phyloP scores from a whole-genome alignment of 2,329 filamentous ascomycete species.

The Chrysoporthe deuterocubensis region DNA sequence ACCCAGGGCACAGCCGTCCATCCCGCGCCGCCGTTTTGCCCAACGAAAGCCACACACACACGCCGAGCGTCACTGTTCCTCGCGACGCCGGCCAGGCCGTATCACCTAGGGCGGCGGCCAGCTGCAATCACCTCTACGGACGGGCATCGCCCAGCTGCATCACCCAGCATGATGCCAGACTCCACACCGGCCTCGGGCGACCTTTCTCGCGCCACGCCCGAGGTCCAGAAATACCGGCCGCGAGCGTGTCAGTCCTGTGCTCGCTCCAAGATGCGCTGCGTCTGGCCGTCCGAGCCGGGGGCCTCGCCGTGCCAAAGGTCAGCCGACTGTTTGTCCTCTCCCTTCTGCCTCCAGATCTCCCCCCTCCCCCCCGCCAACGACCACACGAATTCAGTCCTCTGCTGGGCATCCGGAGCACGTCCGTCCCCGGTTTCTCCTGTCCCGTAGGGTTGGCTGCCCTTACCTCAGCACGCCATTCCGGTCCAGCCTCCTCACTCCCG shows the following conservation, averaged over 20 bases:
- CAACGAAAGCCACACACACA: not conserved
- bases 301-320: slow-evolving; percentile 29
- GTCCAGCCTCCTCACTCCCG: not conserved
- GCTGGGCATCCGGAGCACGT: too few species aligned
- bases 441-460: too few species aligned
- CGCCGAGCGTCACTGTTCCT: not conserved
- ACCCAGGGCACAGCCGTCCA: not conserved
- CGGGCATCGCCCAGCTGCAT: not conserved
- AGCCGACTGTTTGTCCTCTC: not conserved
- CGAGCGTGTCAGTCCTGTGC: slow-evolving; percentile 29
- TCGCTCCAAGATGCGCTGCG: slow-evolving; percentile 30
- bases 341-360: not conserved
- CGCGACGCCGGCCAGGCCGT: not conserved
- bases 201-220: slow-evolving; percentile 27
- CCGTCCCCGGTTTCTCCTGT: too few species aligned
- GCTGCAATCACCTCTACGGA: not conserved
- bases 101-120: not conserved
- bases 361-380: not conserved
- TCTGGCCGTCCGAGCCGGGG: slow-evolving; percentile 28
- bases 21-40: not conserved
- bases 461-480: not conserved
- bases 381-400: too few species aligned
- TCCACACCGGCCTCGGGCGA: slow-evolving; percentile 28
- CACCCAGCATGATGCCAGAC: slow-evolving; percentile 20
- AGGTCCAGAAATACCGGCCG: slow-evolving; percentile 30